Percentiles rank a stretch among this genome's conserved stretches.
These are phyloP conservation scores for Amanita exitialis DNA, from an alignment of 768 basidiomycete species.

Conservation along the genomic window DNA sequence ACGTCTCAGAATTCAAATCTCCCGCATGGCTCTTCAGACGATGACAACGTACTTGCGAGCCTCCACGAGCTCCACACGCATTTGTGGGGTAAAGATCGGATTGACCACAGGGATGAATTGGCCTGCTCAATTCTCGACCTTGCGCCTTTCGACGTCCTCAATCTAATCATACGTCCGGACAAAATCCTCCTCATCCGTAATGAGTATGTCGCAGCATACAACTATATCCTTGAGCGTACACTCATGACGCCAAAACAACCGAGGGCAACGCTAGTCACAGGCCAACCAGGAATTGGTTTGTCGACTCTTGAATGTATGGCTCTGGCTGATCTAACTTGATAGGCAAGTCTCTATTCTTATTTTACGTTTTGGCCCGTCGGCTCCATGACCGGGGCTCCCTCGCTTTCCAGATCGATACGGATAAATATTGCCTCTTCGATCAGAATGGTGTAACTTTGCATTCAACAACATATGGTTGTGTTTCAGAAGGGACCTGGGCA, in stretches of 20 bases:
- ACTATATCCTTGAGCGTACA: not conserved
- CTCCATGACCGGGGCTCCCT: constrained; percentile 5
- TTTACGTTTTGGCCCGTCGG: constrained; percentile 5
- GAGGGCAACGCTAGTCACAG: constrained; percentile 8
- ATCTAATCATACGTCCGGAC: constrained; percentile 3
- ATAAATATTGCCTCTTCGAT: constrained; percentile 4
- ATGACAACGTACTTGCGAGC: not conserved
- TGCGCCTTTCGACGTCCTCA: constrained; percentile 7
- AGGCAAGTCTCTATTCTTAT: constrained; percentile 9
- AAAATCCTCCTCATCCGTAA: constrained; percentile 8
- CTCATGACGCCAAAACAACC: not conserved
- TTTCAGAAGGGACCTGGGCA: not conserved
- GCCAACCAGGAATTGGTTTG: constrained; percentile 7
- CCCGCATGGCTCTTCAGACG: not conserved
- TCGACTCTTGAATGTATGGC: constrained; percentile 1
- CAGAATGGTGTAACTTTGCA: constrained; percentile 1
- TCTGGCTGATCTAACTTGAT: constrained; percentile 5
- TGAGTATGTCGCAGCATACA: constrained; percentile 9
- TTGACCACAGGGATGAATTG: constrained; percentile 1
- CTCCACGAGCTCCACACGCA: constrained; percentile 7
- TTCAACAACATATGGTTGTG: not conserved
- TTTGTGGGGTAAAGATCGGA: constrained; percentile 6
- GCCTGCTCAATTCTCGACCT: constrained; percentile 8
- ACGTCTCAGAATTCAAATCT: not conserved
- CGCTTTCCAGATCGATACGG: constrained; percentile 5